These are phyloP conservation scores for Crithidia sp. DNA, from an alignment of 208 protist species.

Conservation along the genomic window DNA sequence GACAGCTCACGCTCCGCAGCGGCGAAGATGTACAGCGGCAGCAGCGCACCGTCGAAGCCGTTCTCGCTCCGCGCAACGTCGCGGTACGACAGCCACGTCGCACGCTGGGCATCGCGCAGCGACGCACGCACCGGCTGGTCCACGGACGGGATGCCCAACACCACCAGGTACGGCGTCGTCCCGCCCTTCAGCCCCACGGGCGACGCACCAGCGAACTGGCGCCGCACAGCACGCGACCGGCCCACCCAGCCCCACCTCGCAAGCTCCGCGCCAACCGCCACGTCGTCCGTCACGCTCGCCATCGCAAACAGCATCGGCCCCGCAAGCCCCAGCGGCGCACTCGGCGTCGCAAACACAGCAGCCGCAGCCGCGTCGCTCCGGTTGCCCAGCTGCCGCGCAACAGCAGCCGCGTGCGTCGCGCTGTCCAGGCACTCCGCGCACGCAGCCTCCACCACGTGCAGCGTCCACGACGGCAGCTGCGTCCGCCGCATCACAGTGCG, in stretches of 20 bases:
- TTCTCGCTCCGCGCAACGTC: constrained; percentile 11
- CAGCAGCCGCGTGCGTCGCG: constrained; percentile 7
- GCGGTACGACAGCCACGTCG: not conserved
- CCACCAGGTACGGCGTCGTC: constrained; percentile 17
- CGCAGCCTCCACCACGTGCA: not conserved
- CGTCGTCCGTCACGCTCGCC: constrained; percentile 30
- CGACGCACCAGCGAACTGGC: constrained; percentile 12
- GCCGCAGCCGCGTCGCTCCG: not conserved
- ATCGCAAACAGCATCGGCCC: constrained; percentile 27
- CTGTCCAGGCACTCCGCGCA: constrained; percentile 9
- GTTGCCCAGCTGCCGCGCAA: constrained; percentile 1
- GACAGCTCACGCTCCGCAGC: constrained; percentile 8
- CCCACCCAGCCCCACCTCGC: constrained; percentile 15
- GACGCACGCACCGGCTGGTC: constrained; percentile 8
- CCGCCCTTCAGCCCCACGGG: not conserved
- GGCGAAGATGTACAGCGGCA: constrained; percentile 18
- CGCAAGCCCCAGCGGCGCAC: constrained; percentile 12
- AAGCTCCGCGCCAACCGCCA: constrained; percentile 14
- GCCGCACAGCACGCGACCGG: constrained; percentile 6
- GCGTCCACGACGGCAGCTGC: constrained; percentile 11
- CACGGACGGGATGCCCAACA: constrained; percentile 15
- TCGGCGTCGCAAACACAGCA: constrained; percentile 10
- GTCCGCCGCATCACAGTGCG: not conserved
- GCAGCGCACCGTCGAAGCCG: constrained; percentile 11
- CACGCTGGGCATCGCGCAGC: constrained; percentile 9